These are phyloP conservation scores for Nosema muscidifuracis DNA, from an alignment of 371 early-diverging fungal species.

Conservation along the genomic window DNA sequence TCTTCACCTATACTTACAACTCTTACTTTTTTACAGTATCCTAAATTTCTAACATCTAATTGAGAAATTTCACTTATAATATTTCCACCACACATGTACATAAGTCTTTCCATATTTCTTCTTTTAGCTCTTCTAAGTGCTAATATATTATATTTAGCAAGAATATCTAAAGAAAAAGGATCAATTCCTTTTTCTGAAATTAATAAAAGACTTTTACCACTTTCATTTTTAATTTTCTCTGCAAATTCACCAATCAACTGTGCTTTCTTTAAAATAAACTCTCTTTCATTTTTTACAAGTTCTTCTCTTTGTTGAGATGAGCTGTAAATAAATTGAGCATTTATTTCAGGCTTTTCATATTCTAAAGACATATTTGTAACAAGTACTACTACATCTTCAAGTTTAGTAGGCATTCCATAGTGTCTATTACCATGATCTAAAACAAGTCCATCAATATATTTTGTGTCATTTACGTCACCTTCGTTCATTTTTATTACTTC, in stretches of 20 bases:
- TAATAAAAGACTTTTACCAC: constrained; percentile 79
- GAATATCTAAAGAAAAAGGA: constrained; percentile 87
- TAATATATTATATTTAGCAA: constrained; percentile 86
- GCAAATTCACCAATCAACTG: constrained; percentile 82
- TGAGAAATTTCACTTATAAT: constrained; percentile 94
- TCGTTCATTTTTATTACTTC: constrained; percentile 99
- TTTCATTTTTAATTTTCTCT: constrained; percentile 69
- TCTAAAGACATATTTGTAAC: constrained; percentile 95
- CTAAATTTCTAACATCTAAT: constrained; percentile 74
- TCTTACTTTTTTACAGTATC: constrained; percentile 83
- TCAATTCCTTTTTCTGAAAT: constrained; percentile 99
- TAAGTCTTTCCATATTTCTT: constrained; percentile 98
- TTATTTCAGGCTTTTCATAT: constrained; percentile 99
- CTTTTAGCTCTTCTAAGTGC: constrained; percentile 97
- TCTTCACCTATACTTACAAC: constrained; percentile 95
- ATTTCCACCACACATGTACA: constrained; percentile 86
- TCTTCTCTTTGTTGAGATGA: constrained; percentile 92
- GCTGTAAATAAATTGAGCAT: constrained; percentile 96
- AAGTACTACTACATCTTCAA: constrained; percentile 80
- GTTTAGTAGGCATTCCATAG: constrained; percentile 94
- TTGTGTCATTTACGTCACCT: constrained; percentile 82
- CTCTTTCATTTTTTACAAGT: constrained; percentile 90
- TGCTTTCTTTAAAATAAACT: constrained; percentile 82
- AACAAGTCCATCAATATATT: constrained; percentile 87
- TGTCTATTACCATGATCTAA: constrained; percentile 98